Base-by-base conservation (phyloP, 768 basidiomycete genomes). In the Scleroderma citrinum region DNA sequence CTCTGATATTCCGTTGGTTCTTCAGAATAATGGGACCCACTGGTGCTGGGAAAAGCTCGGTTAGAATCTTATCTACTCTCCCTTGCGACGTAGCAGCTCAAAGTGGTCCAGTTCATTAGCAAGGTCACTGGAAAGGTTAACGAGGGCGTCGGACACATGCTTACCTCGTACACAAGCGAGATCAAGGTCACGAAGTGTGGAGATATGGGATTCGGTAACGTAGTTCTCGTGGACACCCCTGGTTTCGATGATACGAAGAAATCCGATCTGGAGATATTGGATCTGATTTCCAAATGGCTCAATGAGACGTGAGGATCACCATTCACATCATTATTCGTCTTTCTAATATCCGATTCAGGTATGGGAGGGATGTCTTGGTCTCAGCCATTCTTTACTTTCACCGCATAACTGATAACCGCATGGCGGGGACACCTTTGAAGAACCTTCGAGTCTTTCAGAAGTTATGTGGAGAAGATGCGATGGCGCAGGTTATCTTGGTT, bases 211-310 rank as follows among this genome's bases (percentile, higher is more conserved):
- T 71, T 68, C 2, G 58, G 58, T 5, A 53, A 35, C 21, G 62
- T 79, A 17, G 68, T 64, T 1, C 61, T 81, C 5, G 69, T 81
- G 47, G 78, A 81, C 52, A 80, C 77, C 0, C 77, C 77, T 5
- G 77, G 77, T 2, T 79, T 78, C 50, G 77, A 78, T 53, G 76
- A 78, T 53, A 72, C 76, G 3, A 46, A 26, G 3, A 66, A 62
- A 47, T 71, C 68, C 45, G 75, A 76, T 48, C 64, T 69, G 0
- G 73, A 72, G 7, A 64, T 77, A 7, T 56, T 77, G 20, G 67
- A 63, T 20, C 67, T 73, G 69, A 74, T 76, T 31, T 70, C 74
- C 57, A 66, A 5, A 11, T 49, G 43, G 29, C 23, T 53, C n/a
- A 26, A 42, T 19, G 26, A 26, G 2, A 24, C 20, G 40, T 41